Evolutionary conservation across 148 eudicot genomes (phyloP), one percentile per base, ranked within the genome.

Genomic region (Cornus kousa): DNA sequence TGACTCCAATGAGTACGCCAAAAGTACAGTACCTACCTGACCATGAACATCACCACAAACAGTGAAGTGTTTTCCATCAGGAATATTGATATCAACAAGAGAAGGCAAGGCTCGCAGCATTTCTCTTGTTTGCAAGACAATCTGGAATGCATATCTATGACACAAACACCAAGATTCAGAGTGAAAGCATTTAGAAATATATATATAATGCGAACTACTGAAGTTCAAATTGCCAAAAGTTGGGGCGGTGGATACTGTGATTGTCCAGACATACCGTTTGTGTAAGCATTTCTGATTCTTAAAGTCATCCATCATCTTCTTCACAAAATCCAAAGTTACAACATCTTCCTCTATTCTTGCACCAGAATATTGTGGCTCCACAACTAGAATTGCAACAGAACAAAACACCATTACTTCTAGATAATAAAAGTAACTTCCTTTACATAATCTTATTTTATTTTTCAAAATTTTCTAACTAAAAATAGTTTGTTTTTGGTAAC

Each of bases 1-100:
- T 17, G 23, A 31, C 16, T 78, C 28, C 28, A 22, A 46, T n/a
- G 1, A 43, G 65, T 22, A 16, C 13, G 8, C 31, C 48, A 46
- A 39, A 39, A 4, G 62, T 43, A 72, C 33, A 9, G n/a, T 33
- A 68, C 67, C 7, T 96, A 97, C 99, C 99, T 97, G 99, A 64
- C 99, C 99, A 89, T 97, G 99, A 78, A 97, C 99, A 81, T 94
- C 99, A 84, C 99, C 99, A 82, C 99, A 97, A 12, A 97, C 91
- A 32, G 97, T 97, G 83, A 97, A 94, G 81, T 88, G 91, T 82
- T 92, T 94, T 67, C 96, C 96, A 79, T 89, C 85, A n/a, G 96
- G 95, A 57, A 97, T 87, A 83, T 85, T 80, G 82, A 97, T 80
- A 82, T 97, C 97, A 69, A 97, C 99, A 78, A 97, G 96, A 74